Base-by-base conservation (phyloP, 768 basidiomycete genomes). In the Boletellus emodensis region DNA sequence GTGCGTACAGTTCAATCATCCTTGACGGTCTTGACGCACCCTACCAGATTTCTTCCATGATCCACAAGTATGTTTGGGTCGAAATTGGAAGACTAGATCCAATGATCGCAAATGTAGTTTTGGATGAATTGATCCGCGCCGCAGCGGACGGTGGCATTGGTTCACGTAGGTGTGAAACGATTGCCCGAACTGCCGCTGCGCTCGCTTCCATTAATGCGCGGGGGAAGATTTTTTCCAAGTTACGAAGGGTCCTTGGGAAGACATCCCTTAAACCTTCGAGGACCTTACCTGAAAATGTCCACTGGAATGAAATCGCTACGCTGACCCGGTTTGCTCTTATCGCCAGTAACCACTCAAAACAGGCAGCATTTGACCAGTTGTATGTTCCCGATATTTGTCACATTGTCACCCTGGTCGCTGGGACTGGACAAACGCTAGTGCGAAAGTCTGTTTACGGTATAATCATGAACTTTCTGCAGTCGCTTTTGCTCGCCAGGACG, bases 371-470 rank as follows among this genome's bases (percentile, higher is more conserved):
- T 53, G 82, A 80, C 45, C 87, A 90, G 57, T 73, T 94, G 24
- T 93, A 84, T 61, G 78, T 93, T 4, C 87, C 94, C 0, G 94
- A 96, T 64, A 74, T 89, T 30, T 74, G 85, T 39, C 90, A 96
- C 65, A 73, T 90, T 35, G 81, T 90, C 54, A 84, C 85, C 6
- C 73, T 94, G n/a, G 73, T 87, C 1, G 81, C 87, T 7, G 87
- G 81, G 10, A 82, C 82, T 33, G 94, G 94, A 11, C 80, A 87
- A 6, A 69, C 83, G 0, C 69, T 83, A 12, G 81, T 93, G 43
- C 83, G 93, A 20, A 86, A 85, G 54, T 85, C 89, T 4, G 80
- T 90, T 36, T 91, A 90, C 61, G 92, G 88, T 9, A 78, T 89
- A 34, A 70, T 90, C 53, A 78, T 92, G 68, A 93, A 93, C 66